These are phyloP conservation scores for Clausena lansium DNA, from an alignment of 345 rosid species.

Conservation along the genomic window DNA sequence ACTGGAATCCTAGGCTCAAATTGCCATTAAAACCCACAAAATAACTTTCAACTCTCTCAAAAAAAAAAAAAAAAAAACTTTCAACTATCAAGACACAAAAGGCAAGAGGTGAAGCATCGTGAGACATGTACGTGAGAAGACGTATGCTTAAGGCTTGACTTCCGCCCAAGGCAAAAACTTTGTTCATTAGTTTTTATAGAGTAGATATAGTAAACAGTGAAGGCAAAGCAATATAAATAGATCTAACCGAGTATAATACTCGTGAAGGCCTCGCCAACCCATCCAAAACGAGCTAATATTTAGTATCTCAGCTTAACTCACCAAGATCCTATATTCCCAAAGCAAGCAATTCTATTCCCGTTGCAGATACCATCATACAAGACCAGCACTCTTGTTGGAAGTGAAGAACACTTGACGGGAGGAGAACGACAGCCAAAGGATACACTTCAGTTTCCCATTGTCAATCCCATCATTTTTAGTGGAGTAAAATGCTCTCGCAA, in stretches of 20 bases:
- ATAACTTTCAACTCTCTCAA: too few species aligned
- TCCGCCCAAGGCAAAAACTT: too few species aligned
- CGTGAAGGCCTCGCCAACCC: neutral
- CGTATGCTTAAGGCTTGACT: too few species aligned
- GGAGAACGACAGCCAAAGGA: neutral
- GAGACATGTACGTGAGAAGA: too few species aligned
- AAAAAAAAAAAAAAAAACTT: too few species aligned
- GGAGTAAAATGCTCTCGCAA: neutral
- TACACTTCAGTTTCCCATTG: neutral
- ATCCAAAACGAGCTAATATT: neutral
- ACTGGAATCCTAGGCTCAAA: too few species aligned
- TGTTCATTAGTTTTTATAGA: too few species aligned
- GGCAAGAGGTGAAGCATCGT: too few species aligned
- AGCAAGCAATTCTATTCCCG: neutral
- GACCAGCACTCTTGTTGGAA: neutral
- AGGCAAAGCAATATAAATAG: neutral
- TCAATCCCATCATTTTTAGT: neutral
- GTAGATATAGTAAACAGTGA: neutral
- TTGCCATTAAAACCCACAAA: too few species aligned
- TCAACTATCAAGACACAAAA: too few species aligned
- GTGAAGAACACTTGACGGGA: neutral
- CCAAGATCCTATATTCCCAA: neutral
- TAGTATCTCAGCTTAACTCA: neutral
- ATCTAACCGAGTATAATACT: neutral
- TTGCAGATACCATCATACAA: neutral